These are phyloP conservation scores for Aspergillus carlsbadensis DNA, from an alignment of 495 filamentous ascomycete species.

Conservation along the genomic window DNA sequence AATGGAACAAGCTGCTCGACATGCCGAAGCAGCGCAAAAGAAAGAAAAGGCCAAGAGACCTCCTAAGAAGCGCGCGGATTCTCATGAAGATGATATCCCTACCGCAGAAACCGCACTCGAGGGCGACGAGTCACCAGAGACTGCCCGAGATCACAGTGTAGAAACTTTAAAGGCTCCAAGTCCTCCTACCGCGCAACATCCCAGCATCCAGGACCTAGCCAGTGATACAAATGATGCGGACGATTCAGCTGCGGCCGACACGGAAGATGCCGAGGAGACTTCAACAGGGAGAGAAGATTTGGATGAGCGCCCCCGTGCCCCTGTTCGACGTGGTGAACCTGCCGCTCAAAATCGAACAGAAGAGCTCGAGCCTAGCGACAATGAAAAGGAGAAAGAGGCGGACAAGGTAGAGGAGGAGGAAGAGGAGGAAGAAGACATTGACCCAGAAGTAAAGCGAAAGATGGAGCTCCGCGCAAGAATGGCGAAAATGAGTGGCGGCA, in stretches of 20 bases:
- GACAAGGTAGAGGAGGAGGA: slow-evolving; percentile 64
- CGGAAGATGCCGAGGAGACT: slow-evolving; percentile 75
- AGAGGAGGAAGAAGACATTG: slow-evolving; percentile 88
- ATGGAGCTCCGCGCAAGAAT: slow-evolving; percentile 91
- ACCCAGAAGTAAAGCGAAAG: slow-evolving; percentile 82
- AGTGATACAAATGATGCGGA: slow-evolving; percentile 88
- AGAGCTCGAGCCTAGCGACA: slow-evolving; percentile 33
- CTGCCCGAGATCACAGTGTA: slow-evolving; percentile 53
- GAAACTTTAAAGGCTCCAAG: slow-evolving; percentile 51
- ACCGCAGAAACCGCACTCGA: slow-evolving; percentile 39
- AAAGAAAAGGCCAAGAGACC: slow-evolving; percentile 87
- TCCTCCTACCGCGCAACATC: slow-evolving; percentile 43
- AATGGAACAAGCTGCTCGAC: slow-evolving; percentile 76
- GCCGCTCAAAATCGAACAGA: slow-evolving; percentile 19
- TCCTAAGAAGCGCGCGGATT: slow-evolving; percentile 74
- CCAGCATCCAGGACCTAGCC: slow-evolving; percentile 51
- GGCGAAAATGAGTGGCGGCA: slow-evolving; percentile 97
- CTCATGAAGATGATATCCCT: slow-evolving; percentile 33
- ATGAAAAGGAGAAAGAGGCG: slow-evolving; percentile 43
- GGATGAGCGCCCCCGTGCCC: slow-evolving; percentile 50
- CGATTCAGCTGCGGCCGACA: slow-evolving; percentile 83
- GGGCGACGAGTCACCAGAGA: slow-evolving; percentile 50
- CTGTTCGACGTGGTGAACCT: slow-evolving; percentile 19
- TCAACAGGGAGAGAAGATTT: slow-evolving; percentile 73
- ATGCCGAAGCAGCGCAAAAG: slow-evolving; percentile 74